Evolutionary conservation across 306 rosid species (phyloP), one percentile per base, ranked within the genome.

Genomic region (Myrica gale): DNA sequence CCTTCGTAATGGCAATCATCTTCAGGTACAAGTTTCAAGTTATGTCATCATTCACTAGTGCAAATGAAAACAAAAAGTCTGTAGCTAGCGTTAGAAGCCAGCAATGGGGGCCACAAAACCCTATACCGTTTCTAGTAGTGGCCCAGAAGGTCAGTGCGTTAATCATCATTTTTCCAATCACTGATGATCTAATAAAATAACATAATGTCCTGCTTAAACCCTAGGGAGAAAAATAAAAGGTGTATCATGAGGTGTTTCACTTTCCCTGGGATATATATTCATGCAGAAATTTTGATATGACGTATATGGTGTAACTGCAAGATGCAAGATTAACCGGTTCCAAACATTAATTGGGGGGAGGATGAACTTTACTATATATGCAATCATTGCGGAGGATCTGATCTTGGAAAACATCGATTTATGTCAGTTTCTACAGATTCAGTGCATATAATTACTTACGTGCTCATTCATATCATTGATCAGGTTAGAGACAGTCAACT

Each of bases 1-100:
- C 99, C 72, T 96, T 96, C 80, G 23, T 90, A 16, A 82, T 96
- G 98, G 99, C 99, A 56, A 85, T 92, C 85, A 76, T 78, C 77
- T 96, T 96, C 97, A 86, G 99, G 99, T 96, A 79, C 51, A 7
- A 60, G 77, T 21, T 74, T 62, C 85, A 12, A 1, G 11, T 67
- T 3, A 32, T 42, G 41, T 46, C 54, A 44, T 70, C 60, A 47
- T 51, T 70, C 76, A 56, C 74, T 81, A 48, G 70, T 44, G 69
- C 81, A 78, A 74, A 63, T 43, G 1, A 11, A 69, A 70, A 75
- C 26, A 23, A 0, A 1, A 23, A 58, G 44, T 3, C 76, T 57
- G 21, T 67, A 51, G 79, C 26, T 66, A 50, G 65, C 65, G 21
- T 54, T 41, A 69, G 48, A 50, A 46, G 77, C 81, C 13, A 46